A percentile compares a stretch with the other conserved stretches of the same genome.
Conservation (phyloP, 768 basidiomycete species). For the Naganishia onofrii region DNA sequence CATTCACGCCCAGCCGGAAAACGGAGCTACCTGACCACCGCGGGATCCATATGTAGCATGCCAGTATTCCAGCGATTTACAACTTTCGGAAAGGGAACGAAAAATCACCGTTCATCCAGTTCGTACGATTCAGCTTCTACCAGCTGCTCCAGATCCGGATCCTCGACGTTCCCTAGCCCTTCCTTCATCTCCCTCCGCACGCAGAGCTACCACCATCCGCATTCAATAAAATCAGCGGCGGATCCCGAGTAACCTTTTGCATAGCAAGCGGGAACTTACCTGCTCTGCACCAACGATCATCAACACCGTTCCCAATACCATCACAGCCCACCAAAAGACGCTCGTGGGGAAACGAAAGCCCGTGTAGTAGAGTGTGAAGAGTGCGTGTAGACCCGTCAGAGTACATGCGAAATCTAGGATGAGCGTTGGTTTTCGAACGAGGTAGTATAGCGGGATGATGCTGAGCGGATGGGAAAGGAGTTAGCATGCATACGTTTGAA, state of each 20-base stretch:
- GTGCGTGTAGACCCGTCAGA: slow-evolving; percentile 82
- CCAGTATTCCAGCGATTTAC: too few relatives aligned
- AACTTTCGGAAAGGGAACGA: neutral
- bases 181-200: slow-evolving; percentile 41
- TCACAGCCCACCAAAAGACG: slow-evolving; percentile 84
- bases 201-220: slow-evolving; percentile 36
- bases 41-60: too few relatives aligned
- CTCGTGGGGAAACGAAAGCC: slow-evolving; percentile 70
- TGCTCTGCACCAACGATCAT: slow-evolving; percentile 84
- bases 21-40: too few relatives aligned
- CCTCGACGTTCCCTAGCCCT: slow-evolving; percentile 34
- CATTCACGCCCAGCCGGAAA: too few relatives aligned
- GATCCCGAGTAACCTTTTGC: neutral
- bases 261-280: slow-evolving; percentile 57
- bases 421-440: slow-evolving; percentile 86
- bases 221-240: slow-evolving; percentile 7
- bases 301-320: slow-evolving; percentile 67
- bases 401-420: slow-evolving; percentile 93
- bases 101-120: slow-evolving; percentile 23
- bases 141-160: slow-evolving; percentile 23
- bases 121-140: slow-evolving; percentile 26
- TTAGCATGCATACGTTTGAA: too few relatives aligned
- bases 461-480: too few relatives aligned
- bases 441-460: slow-evolving; percentile 76
- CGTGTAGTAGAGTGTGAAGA: slow-evolving; percentile 90